A percentile compares a stretch with the other conserved stretches of the same genome.
Conservation (phyloP, 371 early-diverging fungal genomes). For the Synchytrium microbalum region DNA sequence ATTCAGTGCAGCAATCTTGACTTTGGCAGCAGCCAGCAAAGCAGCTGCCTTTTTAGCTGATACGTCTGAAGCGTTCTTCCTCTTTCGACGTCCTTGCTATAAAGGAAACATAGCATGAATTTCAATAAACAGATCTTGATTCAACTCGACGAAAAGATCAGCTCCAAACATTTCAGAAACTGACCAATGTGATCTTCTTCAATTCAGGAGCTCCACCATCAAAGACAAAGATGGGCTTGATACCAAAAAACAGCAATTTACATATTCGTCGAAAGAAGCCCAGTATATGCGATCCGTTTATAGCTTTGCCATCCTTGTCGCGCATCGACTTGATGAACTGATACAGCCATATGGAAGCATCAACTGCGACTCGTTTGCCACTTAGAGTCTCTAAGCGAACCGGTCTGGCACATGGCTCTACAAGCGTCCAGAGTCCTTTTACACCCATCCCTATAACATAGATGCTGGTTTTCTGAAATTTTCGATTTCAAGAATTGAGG, state of each 20-base stretch:
- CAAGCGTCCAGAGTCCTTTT: constrained; percentile 86
- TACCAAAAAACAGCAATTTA: constrained; percentile 85
- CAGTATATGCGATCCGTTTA: constrained; percentile 77
- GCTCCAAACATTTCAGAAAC: constrained; percentile 17
- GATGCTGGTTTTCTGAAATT: no score
- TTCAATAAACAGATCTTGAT: background rate
- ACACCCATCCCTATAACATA: constrained; percentile 97
- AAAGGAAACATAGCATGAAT: constrained; percentile 42
- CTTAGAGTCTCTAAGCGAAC: constrained; percentile 57
- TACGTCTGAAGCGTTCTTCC: constrained; percentile 44
- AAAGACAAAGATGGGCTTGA: constrained; percentile 93
- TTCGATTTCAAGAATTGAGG: no score
- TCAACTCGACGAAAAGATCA: background rate
- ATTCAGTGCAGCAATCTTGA: constrained; percentile 53
- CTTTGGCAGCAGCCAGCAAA: constrained; percentile 69
- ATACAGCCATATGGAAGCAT: constrained; percentile 96
- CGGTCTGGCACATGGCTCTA: constrained; percentile 73
- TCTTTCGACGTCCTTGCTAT: constrained; percentile 39
- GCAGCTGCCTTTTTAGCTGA: constrained; percentile 67
- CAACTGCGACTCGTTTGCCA: constrained; percentile 74
- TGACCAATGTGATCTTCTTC: constrained; percentile 70
- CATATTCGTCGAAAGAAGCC: constrained; percentile 91
- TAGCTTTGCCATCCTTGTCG: constrained; percentile 72
- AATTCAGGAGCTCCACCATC: constrained; percentile 89
- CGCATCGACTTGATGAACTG: constrained; percentile 91